Conservation (phyloP, 2,329 filamentous ascomycete genomes). For the Sarocladium oryzae region DNA sequence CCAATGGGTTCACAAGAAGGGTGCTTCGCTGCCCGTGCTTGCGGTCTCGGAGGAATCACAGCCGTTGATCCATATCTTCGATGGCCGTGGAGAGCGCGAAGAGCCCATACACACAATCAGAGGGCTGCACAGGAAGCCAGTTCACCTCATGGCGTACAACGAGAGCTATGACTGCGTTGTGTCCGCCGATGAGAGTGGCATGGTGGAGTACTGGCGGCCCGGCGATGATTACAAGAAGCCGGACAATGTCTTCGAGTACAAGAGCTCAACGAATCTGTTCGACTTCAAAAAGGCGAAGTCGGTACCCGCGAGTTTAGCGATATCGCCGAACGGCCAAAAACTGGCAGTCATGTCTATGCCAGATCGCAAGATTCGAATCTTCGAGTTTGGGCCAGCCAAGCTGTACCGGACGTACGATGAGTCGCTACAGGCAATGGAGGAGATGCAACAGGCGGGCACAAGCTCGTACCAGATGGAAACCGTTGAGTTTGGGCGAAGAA, state of each 20-base stretch:
- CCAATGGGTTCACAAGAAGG: slow-evolving; percentile 87
- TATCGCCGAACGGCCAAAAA: slow-evolving; percentile 79
- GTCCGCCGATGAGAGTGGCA: slow-evolving; percentile 81
- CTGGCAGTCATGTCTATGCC: slow-evolving; percentile 89
- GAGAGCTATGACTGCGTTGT: slow-evolving; percentile 82
- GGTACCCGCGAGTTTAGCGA: slow-evolving; percentile 69
- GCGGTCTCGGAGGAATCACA: slow-evolving; percentile 74
- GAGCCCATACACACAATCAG: slow-evolving; percentile 71
- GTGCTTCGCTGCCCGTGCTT: slow-evolving; percentile 79
- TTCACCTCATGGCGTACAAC: slow-evolving; percentile 86
- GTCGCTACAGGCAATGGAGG: slow-evolving; percentile 78
- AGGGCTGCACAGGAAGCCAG: slow-evolving; percentile 72
- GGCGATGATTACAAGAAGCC: slow-evolving; percentile 81
- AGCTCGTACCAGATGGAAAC: slow-evolving; percentile 75
- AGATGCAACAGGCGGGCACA: slow-evolving; percentile 94
- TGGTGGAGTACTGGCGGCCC: slow-evolving; percentile 95
- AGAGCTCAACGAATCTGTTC: slow-evolving; percentile 89
- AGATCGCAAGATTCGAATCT: slow-evolving; percentile 86
- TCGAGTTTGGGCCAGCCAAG: slow-evolving; percentile 86
- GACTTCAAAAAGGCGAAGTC: slow-evolving; percentile 96
- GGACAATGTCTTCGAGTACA: slow-evolving; percentile 83
- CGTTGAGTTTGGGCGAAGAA: slow-evolving; percentile 82
- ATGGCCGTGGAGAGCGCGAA: slow-evolving; percentile 77
- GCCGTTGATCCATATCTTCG: slow-evolving; percentile 73
- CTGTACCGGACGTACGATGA: slow-evolving; percentile 92